These are phyloP conservation scores for Ceratobasidium theobromae DNA, from an alignment of 1,284 basidiomycete genomes.

Conservation along the genomic window DNA sequence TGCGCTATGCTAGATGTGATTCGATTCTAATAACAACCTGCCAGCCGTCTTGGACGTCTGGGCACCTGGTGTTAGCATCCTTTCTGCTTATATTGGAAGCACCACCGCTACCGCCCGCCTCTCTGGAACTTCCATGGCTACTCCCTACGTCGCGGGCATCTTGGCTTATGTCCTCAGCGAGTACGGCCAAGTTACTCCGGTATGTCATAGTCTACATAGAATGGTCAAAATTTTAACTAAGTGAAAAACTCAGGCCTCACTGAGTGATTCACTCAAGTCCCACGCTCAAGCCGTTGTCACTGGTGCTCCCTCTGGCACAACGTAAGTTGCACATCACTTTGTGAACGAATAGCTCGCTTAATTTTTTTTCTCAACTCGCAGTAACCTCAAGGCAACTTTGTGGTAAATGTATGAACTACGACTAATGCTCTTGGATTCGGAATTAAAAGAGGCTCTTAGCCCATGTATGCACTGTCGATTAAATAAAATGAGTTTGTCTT, in stretches of 20 bases:
- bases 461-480: not conserved
- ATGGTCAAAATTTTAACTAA: not conserved
- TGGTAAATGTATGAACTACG: not conserved
- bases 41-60: conserved; percentile 66
- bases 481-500: too few relatives aligned
- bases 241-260: not conserved
- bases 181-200: conserved; percentile 22
- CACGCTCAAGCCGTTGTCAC: conserved; percentile 22
- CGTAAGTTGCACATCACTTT: not conserved
- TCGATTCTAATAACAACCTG: not conserved
- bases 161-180: conserved; percentile 24
- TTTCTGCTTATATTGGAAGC: conserved; percentile 44
- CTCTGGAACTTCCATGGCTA: conserved; percentile 47
- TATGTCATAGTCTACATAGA: not conserved
- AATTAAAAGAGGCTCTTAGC: not conserved
- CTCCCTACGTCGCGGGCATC: conserved; percentile 32
- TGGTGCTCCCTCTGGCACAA: conserved; percentile 1
- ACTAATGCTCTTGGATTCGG: too few relatives aligned
- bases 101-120: conserved; percentile 45
- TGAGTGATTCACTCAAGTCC: conserved; percentile 2
- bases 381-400: conserved; percentile 10
- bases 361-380: not conserved
- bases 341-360: too few relatives aligned
- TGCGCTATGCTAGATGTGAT: not conserved
- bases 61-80: conserved; percentile 63